Conservation (phyloP, 2,329 filamentous ascomycete genomes). For the Penicillium sp. region DNA sequence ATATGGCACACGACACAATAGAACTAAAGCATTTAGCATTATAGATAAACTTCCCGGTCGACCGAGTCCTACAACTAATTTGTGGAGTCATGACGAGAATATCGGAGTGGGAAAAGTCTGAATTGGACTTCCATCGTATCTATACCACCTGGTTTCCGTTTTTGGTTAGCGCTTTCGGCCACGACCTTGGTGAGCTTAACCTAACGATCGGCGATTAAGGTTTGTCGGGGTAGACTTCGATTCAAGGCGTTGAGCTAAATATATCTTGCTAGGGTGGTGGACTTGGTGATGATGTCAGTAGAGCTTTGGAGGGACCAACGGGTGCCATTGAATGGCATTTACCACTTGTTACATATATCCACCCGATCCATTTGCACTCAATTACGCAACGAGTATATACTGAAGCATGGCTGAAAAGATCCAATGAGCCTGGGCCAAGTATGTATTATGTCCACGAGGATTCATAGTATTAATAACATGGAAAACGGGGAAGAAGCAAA, state of each 20-base stretch:
- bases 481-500: not conserved
- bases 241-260: not conserved
- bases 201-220: not conserved
- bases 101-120: not conserved
- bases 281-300: not conserved
- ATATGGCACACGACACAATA: not conserved
- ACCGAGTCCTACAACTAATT: too few species aligned
- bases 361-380: not conserved
- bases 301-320: not conserved
- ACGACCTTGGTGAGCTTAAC: not conserved
- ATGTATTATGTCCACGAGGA: constrained; percentile 14
- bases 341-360: not conserved
- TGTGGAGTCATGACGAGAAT: not conserved
- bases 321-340: not conserved
- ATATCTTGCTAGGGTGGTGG: not conserved
- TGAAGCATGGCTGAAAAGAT: not conserved
- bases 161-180: not conserved
- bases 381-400: not conserved
- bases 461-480: constrained; percentile 8
- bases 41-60: not conserved
- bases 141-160: not conserved
- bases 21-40: too few species aligned
- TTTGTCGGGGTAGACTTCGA: not conserved
- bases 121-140: not conserved
- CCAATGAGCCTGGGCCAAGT: not conserved